These are phyloP conservation scores for Pueraria montana DNA, from an alignment of 306 rosid genomes.

Conservation along the genomic window DNA sequence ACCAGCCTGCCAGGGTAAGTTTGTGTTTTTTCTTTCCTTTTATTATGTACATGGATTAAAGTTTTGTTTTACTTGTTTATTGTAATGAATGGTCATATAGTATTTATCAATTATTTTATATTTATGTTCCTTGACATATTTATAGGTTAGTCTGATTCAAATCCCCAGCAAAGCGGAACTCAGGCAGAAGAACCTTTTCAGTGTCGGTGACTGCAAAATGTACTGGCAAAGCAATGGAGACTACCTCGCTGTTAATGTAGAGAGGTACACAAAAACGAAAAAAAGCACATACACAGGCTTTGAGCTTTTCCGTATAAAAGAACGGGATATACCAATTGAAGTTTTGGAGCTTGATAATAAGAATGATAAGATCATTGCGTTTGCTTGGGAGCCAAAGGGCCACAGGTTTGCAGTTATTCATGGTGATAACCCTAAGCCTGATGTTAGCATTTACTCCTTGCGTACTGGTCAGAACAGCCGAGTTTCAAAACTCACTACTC, in stretches of 20 bases:
- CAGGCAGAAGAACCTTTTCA: conserved; percentile 76
- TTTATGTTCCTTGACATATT: conserved; percentile 38
- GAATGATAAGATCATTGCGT: conserved; percentile 88
- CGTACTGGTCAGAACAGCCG: conserved; percentile 71
- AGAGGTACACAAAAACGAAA: conserved; percentile 79
- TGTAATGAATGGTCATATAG: background rate
- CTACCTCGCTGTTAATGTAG: conserved; percentile 88
- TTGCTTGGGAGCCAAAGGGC: conserved; percentile 98
- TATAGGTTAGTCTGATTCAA: conserved; percentile 88
- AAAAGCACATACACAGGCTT: conserved; percentile 86
- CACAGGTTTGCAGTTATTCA: conserved; percentile 86
- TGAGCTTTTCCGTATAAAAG: conserved; percentile 87
- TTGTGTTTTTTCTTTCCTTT: background rate
- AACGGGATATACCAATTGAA: conserved; percentile 86
- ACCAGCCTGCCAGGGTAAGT: conserved; percentile 94
- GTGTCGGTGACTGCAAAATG: conserved; percentile 92
- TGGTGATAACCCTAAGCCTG: conserved; percentile 87
- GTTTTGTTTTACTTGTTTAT: conserved; percentile 5
- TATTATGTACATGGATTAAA: background rate
- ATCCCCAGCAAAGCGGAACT: conserved; percentile 90
- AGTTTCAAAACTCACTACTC: conserved; percentile 79
- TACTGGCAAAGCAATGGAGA: conserved; percentile 97
- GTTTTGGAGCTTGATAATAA: conserved; percentile 90
- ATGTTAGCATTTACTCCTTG: conserved; percentile 80
- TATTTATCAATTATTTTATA: background rate